These are phyloP conservation scores for Petasospora fabianii DNA, from an alignment of 1,139 yeast genomes.

Conservation along the genomic window DNA sequence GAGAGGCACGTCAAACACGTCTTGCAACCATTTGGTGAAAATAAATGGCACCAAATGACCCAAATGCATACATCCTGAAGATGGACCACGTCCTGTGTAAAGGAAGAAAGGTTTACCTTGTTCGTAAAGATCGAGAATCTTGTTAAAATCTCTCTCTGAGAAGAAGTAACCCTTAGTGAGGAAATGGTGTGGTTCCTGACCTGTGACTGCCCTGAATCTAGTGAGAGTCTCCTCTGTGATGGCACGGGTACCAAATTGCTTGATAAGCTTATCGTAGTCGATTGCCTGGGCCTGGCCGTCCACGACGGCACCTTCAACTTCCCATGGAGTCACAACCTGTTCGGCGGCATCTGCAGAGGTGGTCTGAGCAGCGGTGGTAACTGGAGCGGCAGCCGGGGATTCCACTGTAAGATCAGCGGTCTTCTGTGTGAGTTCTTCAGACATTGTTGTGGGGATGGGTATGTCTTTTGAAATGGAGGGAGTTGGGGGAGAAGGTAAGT, in stretches of 20 bases:
- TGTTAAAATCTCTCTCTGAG: slow-evolving; percentile 82
- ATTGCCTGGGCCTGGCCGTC: slow-evolving; percentile 87
- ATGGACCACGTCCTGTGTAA: slow-evolving; percentile 98
- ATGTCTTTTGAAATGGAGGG: too few species aligned
- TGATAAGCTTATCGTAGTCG: slow-evolving; percentile 83
- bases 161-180: slow-evolving; percentile 90
- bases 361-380: too few species aligned
- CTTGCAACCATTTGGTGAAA: slow-evolving; percentile 97
- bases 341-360: too few species aligned
- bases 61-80: slow-evolving; percentile 90
- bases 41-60: slow-evolving; percentile 97
- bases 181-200: slow-evolving; percentile 89
- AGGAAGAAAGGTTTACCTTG: slow-evolving; percentile 93
- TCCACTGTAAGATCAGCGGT: neutral
- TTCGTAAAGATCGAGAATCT: slow-evolving; percentile 84
- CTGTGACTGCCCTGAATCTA: slow-evolving; percentile 79
- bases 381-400: slow-evolving; percentile 82
- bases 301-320: slow-evolving; percentile 96
- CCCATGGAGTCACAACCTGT: slow-evolving; percentile 94
- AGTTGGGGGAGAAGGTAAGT: too few species aligned
- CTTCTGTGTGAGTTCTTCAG: neutral
- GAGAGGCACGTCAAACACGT: slow-evolving; percentile 94
- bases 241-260: slow-evolving; percentile 81
- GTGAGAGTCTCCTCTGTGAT: slow-evolving; percentile 68
- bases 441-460: neutral